phyloP scores from a whole-genome alignment of 2,329 filamentous ascomycete genomes.

The Phialophora chinensis region DNA sequence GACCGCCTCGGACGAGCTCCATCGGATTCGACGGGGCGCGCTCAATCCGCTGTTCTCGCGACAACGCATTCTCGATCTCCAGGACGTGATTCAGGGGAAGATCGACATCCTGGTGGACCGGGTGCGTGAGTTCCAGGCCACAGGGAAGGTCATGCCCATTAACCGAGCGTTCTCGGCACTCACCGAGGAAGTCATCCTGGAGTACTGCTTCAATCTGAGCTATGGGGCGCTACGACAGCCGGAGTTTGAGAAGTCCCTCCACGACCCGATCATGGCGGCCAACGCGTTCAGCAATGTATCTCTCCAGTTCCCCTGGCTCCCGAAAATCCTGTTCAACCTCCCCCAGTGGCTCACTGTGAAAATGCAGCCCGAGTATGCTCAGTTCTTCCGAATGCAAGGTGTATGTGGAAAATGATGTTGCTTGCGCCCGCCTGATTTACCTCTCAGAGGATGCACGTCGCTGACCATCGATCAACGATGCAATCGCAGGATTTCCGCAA shows the following conservation, averaged over 20 bases:
- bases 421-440: too few relatives aligned
- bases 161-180: slow-evolving; percentile 33
- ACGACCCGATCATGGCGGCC: slow-evolving; percentile 34
- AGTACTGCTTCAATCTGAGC: slow-evolving; percentile 41
- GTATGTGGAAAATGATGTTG: slow-evolving; percentile 3
- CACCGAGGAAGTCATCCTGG: slow-evolving; percentile 43
- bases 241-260: slow-evolving; percentile 19
- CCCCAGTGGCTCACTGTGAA: slow-evolving; percentile 17
- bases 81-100: slow-evolving; percentile 39
- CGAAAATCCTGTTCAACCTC: slow-evolving; percentile 11
- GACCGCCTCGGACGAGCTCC: slow-evolving; percentile 35
- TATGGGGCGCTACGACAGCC: slow-evolving; percentile 36
- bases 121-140: slow-evolving; percentile 34
- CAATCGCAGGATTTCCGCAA: slow-evolving; percentile 33
- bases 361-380: slow-evolving; percentile 16
- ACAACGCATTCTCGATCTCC: slow-evolving; percentile 28
- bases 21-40: slow-evolving; percentile 34
- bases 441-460: too few relatives aligned
- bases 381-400: slow-evolving; percentile 16
- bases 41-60: slow-evolving; percentile 37
- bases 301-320: slow-evolving; percentile 31
- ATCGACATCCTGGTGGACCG: slow-evolving; percentile 36
- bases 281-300: slow-evolving; percentile 21
- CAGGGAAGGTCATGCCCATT: slow-evolving; percentile 23
- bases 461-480: neutral